Percentiles rank a stretch among this genome's conserved stretches.
phyloP scores from a whole-genome alignment of 23 red algal species.

The Gracilaria domingensis region DNA sequence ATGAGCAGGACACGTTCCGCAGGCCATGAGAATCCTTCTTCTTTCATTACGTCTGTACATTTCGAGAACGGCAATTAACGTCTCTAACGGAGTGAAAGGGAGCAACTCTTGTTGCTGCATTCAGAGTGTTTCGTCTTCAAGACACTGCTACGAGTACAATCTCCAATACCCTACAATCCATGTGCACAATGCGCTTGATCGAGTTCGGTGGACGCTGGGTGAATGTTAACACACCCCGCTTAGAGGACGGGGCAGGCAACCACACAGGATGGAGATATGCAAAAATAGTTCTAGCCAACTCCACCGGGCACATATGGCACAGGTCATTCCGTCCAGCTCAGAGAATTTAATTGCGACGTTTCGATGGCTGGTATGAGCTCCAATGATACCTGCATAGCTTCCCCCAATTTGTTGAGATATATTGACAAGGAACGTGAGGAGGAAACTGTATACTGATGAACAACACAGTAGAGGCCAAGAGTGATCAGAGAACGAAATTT shows the following conservation, averaged over 20 bases:
- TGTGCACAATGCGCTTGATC: background rate
- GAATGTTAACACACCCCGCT: background rate
- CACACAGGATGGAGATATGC: background rate
- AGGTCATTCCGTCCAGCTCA: background rate
- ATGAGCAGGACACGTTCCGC: too few species aligned
- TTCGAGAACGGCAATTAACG: too few species aligned
- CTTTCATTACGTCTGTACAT: too few species aligned
- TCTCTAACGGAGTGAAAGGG: too few species aligned
- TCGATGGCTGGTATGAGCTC: background rate
- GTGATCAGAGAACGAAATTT: background rate
- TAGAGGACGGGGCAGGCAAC: background rate
- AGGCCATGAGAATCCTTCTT: too few species aligned
- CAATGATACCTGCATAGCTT: background rate
- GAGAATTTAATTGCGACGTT: background rate
- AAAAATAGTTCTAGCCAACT: background rate
- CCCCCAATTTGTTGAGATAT: background rate
- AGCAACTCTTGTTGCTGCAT: too few species aligned
- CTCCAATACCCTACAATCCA: too few species aligned
- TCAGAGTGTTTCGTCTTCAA: too few species aligned
- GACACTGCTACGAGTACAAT: too few species aligned
- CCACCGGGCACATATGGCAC: background rate
- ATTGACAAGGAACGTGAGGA: too few species aligned
- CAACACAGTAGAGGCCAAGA: background rate
- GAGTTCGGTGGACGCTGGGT: background rate
- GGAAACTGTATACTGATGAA: too few species aligned